Conservation (phyloP, 2,329 filamentous ascomycete genomes). For the Zasmidium angulare region DNA sequence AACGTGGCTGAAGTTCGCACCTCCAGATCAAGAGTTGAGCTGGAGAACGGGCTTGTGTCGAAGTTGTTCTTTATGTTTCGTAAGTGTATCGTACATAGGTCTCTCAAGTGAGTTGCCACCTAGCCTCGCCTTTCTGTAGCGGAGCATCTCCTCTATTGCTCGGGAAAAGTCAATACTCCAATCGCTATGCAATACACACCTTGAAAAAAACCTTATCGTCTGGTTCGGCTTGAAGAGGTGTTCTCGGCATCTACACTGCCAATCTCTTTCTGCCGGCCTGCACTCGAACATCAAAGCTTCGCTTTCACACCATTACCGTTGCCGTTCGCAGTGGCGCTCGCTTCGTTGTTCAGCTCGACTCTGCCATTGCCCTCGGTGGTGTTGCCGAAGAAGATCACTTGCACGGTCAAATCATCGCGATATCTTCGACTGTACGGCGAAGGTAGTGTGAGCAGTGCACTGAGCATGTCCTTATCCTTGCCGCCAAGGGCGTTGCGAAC, state of each 20-base stretch:
- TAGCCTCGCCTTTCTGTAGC: background rate
- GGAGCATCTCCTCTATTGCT: background rate
- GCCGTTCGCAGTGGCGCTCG: conserved; percentile 59
- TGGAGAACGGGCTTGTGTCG: background rate
- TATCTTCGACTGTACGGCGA: conserved; percentile 90
- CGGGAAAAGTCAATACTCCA: background rate
- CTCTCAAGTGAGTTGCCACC: background rate
- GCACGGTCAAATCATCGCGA: conserved; percentile 91
- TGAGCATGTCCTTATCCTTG: conserved; percentile 89
- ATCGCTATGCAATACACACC: background rate
- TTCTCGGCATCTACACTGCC: background rate
- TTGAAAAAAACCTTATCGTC: background rate
- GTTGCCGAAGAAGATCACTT: conserved; percentile 97
- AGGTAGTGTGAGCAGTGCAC: conserved; percentile 84
- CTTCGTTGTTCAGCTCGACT: conserved; percentile 82
- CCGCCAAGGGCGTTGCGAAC: conserved; percentile 93
- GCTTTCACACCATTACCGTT: conserved; percentile 24
- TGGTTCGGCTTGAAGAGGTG: no score
- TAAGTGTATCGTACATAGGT: background rate
- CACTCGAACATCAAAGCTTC: conserved; percentile 22
- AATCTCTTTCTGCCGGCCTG: background rate
- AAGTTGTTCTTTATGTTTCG: background rate
- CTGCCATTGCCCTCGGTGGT: conserved; percentile 71
- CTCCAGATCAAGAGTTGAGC: no score
- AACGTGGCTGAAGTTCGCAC: no score